A percentile compares a stretch with the other conserved stretches of the same genome.
Evolutionary conservation across 768 basidiomycete genomes (phyloP).

Genomic region (Peribolospora baueri): DNA sequence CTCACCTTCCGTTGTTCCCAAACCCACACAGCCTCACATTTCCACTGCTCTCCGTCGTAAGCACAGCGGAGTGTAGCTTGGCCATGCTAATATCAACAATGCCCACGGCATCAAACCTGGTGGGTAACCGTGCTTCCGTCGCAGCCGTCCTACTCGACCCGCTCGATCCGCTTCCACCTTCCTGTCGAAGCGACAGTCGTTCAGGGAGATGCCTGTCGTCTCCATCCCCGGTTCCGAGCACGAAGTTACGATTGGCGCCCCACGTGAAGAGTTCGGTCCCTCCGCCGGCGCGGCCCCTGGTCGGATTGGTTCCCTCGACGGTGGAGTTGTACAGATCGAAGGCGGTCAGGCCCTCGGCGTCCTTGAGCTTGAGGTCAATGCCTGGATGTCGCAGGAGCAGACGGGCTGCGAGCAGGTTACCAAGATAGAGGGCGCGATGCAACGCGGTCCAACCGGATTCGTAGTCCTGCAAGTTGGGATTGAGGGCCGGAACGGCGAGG

Average conservation of each 20-base stretch:
- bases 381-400: slow-evolving; percentile 52
- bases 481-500: slow-evolving; percentile 46
- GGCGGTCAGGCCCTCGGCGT: slow-evolving; percentile 67
- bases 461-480: slow-evolving; percentile 51
- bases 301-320: slow-evolving; percentile 37
- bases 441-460: slow-evolving; percentile 83
- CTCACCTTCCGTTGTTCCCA: slow-evolving; percentile 58
- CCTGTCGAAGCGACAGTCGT: slow-evolving; percentile 30
- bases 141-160: slow-evolving; percentile 7
- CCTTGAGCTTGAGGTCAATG: slow-evolving; percentile 46
- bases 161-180: slow-evolving; percentile 20
- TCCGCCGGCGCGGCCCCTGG: slow-evolving; percentile 18
- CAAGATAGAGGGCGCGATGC: slow-evolving; percentile 60
- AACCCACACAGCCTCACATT: slow-evolving; percentile 76
- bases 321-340: slow-evolving; percentile 88
- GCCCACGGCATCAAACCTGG: slow-evolving; percentile 37
- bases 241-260: slow-evolving; percentile 71
- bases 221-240: slow-evolving; percentile 59
- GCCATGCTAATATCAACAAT: slow-evolving; percentile 55
- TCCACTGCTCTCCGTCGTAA: slow-evolving; percentile 43
- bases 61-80: slow-evolving; percentile 57
- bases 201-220: slow-evolving; percentile 61
- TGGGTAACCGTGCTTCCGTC: slow-evolving; percentile 17
- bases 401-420: slow-evolving; percentile 30
- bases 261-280: slow-evolving; percentile 51